Conservation (phyloP, 352 stramenopile genomes). For the Halophytophthora polymorphica region DNA sequence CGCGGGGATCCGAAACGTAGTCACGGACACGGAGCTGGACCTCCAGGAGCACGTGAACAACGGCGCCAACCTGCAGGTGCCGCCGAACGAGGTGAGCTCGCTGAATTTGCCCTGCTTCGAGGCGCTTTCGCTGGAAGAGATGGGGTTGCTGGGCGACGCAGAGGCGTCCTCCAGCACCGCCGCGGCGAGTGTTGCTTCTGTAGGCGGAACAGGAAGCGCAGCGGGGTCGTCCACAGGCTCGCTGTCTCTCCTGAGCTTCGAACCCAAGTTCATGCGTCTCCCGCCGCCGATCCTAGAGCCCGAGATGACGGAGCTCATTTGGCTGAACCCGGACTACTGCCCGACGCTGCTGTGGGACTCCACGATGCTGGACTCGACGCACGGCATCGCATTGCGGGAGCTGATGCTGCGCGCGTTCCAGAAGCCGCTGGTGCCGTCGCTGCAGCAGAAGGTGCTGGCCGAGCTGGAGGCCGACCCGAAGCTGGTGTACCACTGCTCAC, state of each 20-base stretch:
- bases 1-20: slow-evolving; percentile 73
- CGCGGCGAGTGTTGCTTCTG: slow-evolving; percentile 9
- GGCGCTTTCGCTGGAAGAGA: slow-evolving; percentile 70
- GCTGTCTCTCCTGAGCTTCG: slow-evolving; percentile 83
- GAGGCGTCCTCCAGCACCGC: slow-evolving; percentile 24
- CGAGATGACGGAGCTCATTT: slow-evolving; percentile 89
- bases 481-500: slow-evolving; percentile 90
- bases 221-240: slow-evolving; percentile 29
- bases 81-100: slow-evolving; percentile 67
- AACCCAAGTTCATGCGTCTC: slow-evolving; percentile 87
- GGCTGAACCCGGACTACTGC: slow-evolving; percentile 91
- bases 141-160: slow-evolving; percentile 43
- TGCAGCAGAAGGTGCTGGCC: slow-evolving; percentile 88
- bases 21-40: slow-evolving; percentile 79
- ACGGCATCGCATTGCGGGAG: slow-evolving; percentile 84
- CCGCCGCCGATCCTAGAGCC: slow-evolving; percentile 81
- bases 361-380: slow-evolving; percentile 84
- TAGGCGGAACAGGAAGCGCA: slow-evolving; percentile 22
- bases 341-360: slow-evolving; percentile 89
- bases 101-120: slow-evolving; percentile 69
- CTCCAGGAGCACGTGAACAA: slow-evolving; percentile 84
- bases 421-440: slow-evolving; percentile 80
- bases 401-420: slow-evolving; percentile 90
- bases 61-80: slow-evolving; percentile 60
- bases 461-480: slow-evolving; percentile 88